A percentile compares a stretch with the other conserved stretches of the same genome.
phyloP scores from a whole-genome alignment of 2,329 filamentous ascomycete genomes.

The Beauveria pseudobassiana region DNA sequence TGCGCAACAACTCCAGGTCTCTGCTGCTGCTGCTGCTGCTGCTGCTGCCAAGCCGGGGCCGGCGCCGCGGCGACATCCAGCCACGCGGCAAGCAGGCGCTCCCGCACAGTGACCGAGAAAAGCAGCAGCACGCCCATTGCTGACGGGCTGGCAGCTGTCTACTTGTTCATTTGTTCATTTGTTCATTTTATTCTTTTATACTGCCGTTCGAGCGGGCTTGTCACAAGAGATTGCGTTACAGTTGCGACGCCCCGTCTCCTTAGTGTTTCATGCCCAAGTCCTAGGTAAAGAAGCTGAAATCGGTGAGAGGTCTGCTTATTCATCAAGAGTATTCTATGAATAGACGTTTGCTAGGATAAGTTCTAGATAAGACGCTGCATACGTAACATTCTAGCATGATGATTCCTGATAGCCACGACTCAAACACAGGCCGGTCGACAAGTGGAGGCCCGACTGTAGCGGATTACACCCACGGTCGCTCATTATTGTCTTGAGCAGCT shows the following conservation, averaged over 20 bases:
- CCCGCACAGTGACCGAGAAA: too few species aligned
- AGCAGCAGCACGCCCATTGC: too few species aligned
- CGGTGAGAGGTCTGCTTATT: not conserved
- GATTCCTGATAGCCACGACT: not conserved
- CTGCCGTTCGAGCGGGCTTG: too few species aligned
- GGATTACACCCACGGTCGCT: not conserved
- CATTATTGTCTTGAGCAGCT: not conserved
- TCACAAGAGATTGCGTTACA: not conserved
- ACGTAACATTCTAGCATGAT: not conserved
- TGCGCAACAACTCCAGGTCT: too few species aligned
- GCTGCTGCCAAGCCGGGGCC: too few species aligned
- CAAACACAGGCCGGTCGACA: not conserved
- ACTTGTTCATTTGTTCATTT: too few species aligned
- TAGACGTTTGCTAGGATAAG: not conserved
- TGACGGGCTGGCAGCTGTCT: too few species aligned
- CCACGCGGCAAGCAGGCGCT: too few species aligned
- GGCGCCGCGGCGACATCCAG: too few species aligned
- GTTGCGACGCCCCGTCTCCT: not conserved
- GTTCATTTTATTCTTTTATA: too few species aligned
- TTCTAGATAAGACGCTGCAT: too few species aligned
- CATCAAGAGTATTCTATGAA: not conserved
- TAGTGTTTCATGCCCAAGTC: not conserved
- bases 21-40: too few species aligned
- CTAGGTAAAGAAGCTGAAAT: not conserved
- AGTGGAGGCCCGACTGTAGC: not conserved